phyloP scores from a whole-genome alignment of 208 protist genomes.

The Leishmania guyanensis region DNA sequence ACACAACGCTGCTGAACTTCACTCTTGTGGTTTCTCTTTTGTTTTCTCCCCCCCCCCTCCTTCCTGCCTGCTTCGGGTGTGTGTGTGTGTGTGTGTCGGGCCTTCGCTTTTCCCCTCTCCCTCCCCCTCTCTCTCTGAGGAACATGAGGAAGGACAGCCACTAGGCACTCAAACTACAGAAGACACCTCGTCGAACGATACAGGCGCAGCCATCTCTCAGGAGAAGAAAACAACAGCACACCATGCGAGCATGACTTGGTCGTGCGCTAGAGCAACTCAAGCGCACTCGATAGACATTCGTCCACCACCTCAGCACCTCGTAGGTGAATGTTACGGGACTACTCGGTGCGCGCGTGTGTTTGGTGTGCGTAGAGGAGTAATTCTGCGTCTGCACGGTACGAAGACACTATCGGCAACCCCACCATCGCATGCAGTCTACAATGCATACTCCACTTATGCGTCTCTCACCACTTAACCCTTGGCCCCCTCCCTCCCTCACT shows the following conservation, averaged over 20 bases:
- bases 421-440: neutral
- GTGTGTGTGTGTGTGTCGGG: neutral
- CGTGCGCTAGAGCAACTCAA: neutral
- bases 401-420: neutral
- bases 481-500: no score
- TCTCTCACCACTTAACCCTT: neutral
- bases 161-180: neutral
- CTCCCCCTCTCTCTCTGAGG: neutral
- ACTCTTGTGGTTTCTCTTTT: neutral
- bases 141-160: neutral
- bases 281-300: neutral
- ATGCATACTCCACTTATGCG: neutral
- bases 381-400: neutral
- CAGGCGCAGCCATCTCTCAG: neutral
- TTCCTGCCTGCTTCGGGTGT: neutral
- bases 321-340: neutral
- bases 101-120: neutral
- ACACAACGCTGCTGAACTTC: no score
- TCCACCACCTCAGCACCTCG: neutral
- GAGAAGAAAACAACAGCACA: neutral
- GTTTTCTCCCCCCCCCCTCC: neutral
- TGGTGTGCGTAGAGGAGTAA: neutral
- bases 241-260: neutral
- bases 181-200: neutral
- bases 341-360: neutral